Evolutionary conservation across 768 basidiomycete species (phyloP).

Genomic region (Lentinula edodes): DNA sequence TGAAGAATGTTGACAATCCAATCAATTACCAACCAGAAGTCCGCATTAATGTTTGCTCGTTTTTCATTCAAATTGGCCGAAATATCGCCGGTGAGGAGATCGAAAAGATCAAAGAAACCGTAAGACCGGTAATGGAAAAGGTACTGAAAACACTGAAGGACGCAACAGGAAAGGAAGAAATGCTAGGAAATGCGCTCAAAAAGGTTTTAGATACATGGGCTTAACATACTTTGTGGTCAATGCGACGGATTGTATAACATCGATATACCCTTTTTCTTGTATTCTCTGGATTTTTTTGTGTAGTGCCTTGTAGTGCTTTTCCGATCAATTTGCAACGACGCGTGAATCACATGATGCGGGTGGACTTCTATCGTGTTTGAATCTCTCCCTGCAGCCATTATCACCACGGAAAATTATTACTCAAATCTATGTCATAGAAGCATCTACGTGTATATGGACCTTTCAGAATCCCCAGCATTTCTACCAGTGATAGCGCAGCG

Average conservation of each 20-base stretch:
- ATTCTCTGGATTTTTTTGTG: neutral
- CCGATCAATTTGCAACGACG: neutral
- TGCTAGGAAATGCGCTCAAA: slow-evolving; percentile 32
- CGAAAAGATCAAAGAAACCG: slow-evolving; percentile 42
- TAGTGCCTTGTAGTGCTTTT: too few relatives aligned
- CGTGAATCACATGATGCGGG: neutral
- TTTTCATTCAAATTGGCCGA: slow-evolving; percentile 60
- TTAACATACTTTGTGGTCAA: slow-evolving; percentile 10
- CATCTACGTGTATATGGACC: slow-evolving; percentile 41
- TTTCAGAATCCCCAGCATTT: slow-evolving; percentile 44
- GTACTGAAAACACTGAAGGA: slow-evolving; percentile 29
- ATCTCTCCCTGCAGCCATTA: neutral
- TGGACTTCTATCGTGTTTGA: neutral
- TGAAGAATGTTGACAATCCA: slow-evolving; percentile 53
- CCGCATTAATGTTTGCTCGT: slow-evolving; percentile 68
- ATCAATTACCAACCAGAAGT: slow-evolving; percentile 68
- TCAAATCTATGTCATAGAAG: neutral
- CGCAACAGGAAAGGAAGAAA: slow-evolving; percentile 36
- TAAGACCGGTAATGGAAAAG: slow-evolving; percentile 46
- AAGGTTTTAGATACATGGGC: slow-evolving; percentile 38
- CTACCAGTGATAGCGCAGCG: slow-evolving; percentile 59
- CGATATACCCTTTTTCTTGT: neutral
- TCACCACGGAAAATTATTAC: neutral
- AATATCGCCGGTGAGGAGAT: slow-evolving; percentile 45
- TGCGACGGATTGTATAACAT: neutral